Percentiles rank a stretch among this genome's conserved stretches.
Evolutionary conservation across 352 stramenopile genomes (phyloP).

Genomic region (Phytophthora parvispora): DNA sequence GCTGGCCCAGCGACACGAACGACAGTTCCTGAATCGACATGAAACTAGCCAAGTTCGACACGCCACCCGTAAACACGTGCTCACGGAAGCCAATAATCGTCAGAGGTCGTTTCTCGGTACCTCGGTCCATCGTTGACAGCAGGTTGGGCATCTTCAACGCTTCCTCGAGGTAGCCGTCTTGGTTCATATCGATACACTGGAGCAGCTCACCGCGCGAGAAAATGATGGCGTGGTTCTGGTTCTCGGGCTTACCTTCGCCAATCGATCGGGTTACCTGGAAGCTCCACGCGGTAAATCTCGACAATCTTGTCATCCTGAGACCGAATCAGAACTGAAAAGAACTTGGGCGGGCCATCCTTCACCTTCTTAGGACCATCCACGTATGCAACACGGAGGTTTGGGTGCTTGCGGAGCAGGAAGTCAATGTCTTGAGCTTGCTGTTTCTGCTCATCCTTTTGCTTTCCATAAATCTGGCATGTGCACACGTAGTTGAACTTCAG

Average conservation of each 20-base stretch:
- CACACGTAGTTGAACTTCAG: conserved; percentile 93
- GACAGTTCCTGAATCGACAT: conserved; percentile 90
- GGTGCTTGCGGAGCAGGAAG: conserved; percentile 81
- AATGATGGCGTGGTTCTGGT: conserved; percentile 89
- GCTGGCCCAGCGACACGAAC: conserved; percentile 87
- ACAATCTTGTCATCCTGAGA: conserved; percentile 74
- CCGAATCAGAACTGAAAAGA: conserved; percentile 84
- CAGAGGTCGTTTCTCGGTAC: conserved; percentile 73
- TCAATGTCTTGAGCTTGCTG: conserved; percentile 86
- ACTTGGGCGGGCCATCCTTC: conserved; percentile 87
- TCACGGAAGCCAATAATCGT: conserved; percentile 91
- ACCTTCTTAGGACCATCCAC: conserved; percentile 89
- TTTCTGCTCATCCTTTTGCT: conserved; percentile 85
- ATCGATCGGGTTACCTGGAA: conserved; percentile 85
- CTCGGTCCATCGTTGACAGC: conserved; percentile 80
- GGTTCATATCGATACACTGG: conserved; percentile 93
- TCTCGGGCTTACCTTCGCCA: conserved; percentile 88
- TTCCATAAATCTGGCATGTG: conserved; percentile 89
- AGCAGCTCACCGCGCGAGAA: conserved; percentile 86
- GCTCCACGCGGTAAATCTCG: conserved; percentile 82
- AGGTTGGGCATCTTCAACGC: conserved; percentile 87
- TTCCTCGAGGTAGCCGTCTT: conserved; percentile 86
- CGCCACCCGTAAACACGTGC: conserved; percentile 87
- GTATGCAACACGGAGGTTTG: conserved; percentile 75
- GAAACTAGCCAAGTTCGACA: conserved; percentile 88